Conservation (phyloP, 192 early-diverging fungal species). For the Coemansia sp. region DNA sequence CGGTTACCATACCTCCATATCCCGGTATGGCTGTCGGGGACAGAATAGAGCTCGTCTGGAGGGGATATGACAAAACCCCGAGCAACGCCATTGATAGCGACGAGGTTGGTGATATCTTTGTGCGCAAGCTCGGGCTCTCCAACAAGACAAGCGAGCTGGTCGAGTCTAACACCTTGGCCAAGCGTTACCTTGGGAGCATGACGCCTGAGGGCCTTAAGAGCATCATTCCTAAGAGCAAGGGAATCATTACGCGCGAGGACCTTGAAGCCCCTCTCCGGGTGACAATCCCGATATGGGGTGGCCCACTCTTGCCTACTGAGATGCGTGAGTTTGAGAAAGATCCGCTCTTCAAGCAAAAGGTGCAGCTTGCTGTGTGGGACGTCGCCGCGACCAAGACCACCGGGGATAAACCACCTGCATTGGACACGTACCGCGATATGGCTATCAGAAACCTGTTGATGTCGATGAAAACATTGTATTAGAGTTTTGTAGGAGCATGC, state of each 20-base stretch:
- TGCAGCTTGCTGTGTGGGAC: conserved; percentile 61
- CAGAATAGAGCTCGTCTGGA: no score
- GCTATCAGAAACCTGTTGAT: no score
- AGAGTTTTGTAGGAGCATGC: no score
- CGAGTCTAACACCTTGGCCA: conserved; percentile 60
- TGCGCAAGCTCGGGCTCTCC: conserved; percentile 59
- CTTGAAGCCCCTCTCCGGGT: no score
- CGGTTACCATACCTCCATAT: no score
- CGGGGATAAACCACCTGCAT: conserved; percentile 40
- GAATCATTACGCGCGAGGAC: no score
- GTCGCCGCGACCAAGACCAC: conserved; percentile 54
- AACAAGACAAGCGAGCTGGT: conserved; percentile 58
- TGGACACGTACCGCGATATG: no score
- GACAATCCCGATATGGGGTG: conserved; percentile 33
- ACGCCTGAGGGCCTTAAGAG: no score
- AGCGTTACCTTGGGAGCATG: conserved; percentile 61
- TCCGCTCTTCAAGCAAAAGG: conserved; percentile 58
- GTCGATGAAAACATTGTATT: no score
- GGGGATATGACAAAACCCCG: conserved; percentile 36
- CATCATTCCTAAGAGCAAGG: no score
- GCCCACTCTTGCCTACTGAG: conserved; percentile 51
- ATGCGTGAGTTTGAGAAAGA: conserved; percentile 55
- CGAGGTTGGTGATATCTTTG: conserved; percentile 52
- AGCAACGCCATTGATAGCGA: conserved; percentile 50
- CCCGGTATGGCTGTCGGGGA: no score